Evolutionary conservation across 805 yeast species (phyloP).

Genomic region (Spathaspora arborariae): DNA sequence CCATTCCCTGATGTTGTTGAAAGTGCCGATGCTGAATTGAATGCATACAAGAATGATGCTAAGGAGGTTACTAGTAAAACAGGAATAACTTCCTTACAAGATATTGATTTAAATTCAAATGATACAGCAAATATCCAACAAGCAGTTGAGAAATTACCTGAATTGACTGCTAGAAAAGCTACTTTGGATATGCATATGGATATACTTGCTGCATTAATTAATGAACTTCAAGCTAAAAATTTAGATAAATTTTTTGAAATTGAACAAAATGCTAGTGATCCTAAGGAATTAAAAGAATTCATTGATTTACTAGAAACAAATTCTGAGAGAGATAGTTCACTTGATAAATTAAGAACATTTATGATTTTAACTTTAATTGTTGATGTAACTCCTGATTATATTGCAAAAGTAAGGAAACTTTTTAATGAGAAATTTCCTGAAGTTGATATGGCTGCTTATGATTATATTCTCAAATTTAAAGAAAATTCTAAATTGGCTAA

Average conservation of each 20-base stretch:
- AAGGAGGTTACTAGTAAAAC: conserved; percentile 78
- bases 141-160: conserved; percentile 91
- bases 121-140: conserved; percentile 71
- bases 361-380: conserved; percentile 64
- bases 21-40: conserved; percentile 81
- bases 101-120: conserved; percentile 55
- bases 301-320: conserved; percentile 51
- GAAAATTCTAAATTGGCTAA: conserved; percentile 40
- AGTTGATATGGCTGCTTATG: conserved; percentile 59
- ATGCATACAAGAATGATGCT: conserved; percentile 81
- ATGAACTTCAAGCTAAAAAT: conserved; percentile 79
- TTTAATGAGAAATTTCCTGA: conserved; percentile 48
- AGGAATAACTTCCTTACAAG: conserved; percentile 67
- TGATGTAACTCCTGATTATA: conserved; percentile 31
- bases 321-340: conserved; percentile 55
- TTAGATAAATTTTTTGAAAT: conserved; percentile 91
- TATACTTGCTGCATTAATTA: conserved; percentile 77
- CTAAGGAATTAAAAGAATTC: conserved; percentile 55
- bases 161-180: conserved; percentile 80
- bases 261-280: conserved; percentile 75
- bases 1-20: conserved; percentile 99
- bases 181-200: conserved; percentile 97
- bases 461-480: conserved; percentile 75
- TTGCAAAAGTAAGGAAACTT: conserved; percentile 57
- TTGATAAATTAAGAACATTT: conserved; percentile 86